These are phyloP conservation scores for Aspergillus sp. DNA, from an alignment of 2,329 filamentous ascomycete species.

Conservation along the genomic window DNA sequence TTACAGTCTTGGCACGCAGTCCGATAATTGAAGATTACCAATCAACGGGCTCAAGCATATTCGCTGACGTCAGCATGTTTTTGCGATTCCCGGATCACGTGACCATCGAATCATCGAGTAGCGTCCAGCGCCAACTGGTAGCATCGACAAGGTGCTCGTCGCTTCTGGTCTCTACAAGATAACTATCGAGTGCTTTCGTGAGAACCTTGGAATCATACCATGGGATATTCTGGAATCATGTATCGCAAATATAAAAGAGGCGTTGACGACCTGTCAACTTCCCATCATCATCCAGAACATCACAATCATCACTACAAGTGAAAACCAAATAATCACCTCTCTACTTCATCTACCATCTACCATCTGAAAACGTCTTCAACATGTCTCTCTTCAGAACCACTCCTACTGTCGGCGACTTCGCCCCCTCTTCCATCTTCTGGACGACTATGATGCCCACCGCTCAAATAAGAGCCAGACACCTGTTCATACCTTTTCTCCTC, in stretches of 20 bases:
- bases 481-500: conserved; percentile 35
- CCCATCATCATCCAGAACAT: too few relatives aligned
- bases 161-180: conserved; percentile 4
- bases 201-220: neutral
- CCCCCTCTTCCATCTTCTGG: conserved; percentile 43
- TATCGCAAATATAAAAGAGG: conserved; percentile 13
- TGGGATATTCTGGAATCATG: conserved; percentile 11
- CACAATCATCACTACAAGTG: too few relatives aligned
- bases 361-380: conserved; percentile 9
- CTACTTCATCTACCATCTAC: too few relatives aligned
- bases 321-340: conserved; percentile 1
- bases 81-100: conserved; percentile 13
- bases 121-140: conserved; percentile 5
- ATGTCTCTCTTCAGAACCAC: conserved; percentile 33
- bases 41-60: too few relatives aligned
- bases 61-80: too few relatives aligned
- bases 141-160: conserved; percentile 4
- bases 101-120: conserved; percentile 20
- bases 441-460: conserved; percentile 39
- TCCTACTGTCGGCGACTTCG: conserved; percentile 31
- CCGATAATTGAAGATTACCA: too few relatives aligned
- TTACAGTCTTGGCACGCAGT: too few relatives aligned
- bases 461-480: conserved; percentile 12
- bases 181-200: conserved; percentile 1
- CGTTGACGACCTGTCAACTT: conserved; percentile 4